Evolutionary conservation across 805 yeast species (phyloP), one percentile per base, ranked within the genome.

Genomic region (Clavispora carvajalis): DNA sequence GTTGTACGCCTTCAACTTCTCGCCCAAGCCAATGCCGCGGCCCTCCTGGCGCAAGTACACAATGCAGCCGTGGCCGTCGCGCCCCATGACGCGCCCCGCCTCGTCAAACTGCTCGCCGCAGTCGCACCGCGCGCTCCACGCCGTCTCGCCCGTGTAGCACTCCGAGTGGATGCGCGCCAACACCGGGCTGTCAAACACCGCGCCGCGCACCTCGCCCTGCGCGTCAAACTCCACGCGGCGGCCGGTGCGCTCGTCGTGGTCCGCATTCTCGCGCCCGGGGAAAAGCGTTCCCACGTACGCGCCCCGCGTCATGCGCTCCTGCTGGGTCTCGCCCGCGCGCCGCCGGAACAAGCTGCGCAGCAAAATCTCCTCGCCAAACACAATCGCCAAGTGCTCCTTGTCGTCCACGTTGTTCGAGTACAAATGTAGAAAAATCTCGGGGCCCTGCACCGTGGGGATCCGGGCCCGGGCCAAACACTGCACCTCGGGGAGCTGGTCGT

Each of bases 81-180:
- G 68, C 6, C 95, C 95, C 91, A 93, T 93, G 33, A 88, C 62
- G 47, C 95, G 74, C 7, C 97, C 99, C 2, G 98, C 98, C 63
- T 95, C 96, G 62, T 93, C 97, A 54, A 93, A 86, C 67, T 93
- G 99, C 63, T 93, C 99, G 16, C 99, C 99, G 65, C 99, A 93
- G 63, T 93, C 99, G 63, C 99, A 93, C 40, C 99, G 76, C 1
- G 99, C 98, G 43, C 91, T 80, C 99, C 99, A 93, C 8, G 97
- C 98, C 1, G 97, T 93, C 59, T 93, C 99, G 3, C 99, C 99
- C 0, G 99, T 93, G 67, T 91, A 93, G 63, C 99, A 93, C 59
- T 93, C 99, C 3, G 95, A 85, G 59, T 93, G 99, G 50, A 93
- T 89, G 45, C 99, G 73, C 4, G 85, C 95, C 47, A 91, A 63